Base-by-base conservation (phyloP, 108 stramenopile species). In the Skeletonema costatum region DNA sequence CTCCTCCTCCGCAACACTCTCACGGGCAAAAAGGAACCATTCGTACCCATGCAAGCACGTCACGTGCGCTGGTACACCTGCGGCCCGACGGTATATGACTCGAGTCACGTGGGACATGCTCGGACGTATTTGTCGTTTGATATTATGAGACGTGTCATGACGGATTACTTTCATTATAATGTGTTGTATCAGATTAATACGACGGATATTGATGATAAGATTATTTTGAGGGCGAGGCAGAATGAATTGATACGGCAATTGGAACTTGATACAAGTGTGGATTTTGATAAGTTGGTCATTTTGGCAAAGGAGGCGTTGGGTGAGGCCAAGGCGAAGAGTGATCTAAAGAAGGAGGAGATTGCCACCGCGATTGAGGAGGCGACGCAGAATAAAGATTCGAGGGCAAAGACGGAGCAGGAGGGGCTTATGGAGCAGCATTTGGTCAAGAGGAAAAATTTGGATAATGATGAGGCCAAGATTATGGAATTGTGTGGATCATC, bases 151-250 rank as follows among this genome's bases (percentile, higher is more conserved):
- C 93, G 99, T 10, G 95, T 99, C 75, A 88, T 99, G 88, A 74
- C 86, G 50, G 96, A 98, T 71, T 95, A 97, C 76, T 99, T 99
- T 77, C 92, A 94, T 64, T 98, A 97, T 87, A 80, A 98, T 74
- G 94, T 99, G 32, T 60, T 87, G 38, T 88, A 91, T 81, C 87
- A 86, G 50, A 89, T 97, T 48, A 98, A 97, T 73, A 93, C 94
- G 71, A 99, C 98, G 14, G 99, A 99, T 77, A 97, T 99, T 60
- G 99, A 99, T 66, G 99, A 99, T 82, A 99, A 99, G 80, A 99
- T 99, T 76, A 98, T 99, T 75, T 59, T 84, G 65, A 74, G 98
- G 53, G 88, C 96, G 35, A 65, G 86, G 25, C 91, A 95, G 70
- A 86, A 87, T 51, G 86, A 87, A 66, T 70, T 90, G 60, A 69